Base-by-base conservation (phyloP, 768 basidiomycete genomes). In the Agaricus subrufescens region DNA sequence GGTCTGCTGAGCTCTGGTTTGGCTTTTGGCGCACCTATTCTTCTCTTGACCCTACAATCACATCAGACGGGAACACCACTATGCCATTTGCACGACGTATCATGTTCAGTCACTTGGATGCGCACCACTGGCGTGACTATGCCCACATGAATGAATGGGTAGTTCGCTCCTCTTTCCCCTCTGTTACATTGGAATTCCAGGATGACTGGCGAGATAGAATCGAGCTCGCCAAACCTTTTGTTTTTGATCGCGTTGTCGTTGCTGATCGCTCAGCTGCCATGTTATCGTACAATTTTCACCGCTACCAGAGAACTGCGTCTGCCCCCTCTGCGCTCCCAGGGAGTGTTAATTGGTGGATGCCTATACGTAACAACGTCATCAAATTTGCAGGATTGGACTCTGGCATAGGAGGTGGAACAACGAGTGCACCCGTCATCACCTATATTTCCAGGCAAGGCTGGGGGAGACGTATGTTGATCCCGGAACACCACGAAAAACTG, bases 11-110 rank as follows among this genome's bases (percentile, higher is more conserved):
- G 66, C 81, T 94, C 19, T 87, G 90, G 73, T 91, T 92, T 60
- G 94, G 94, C 40, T 82, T 95, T 62, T 96, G 94, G 94, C 81
- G 92, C 7, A 85, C 93, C 0, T 96, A 95, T 68, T 81, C 91
- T 34, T 85, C 90, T 2, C 74, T 96, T 10, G 92, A 94, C 66
- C 80, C 82, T 1, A 70, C 69, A 23, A 93, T 95, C 50, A 70
- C 83, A 2, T 61, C 80, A 0, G 71, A 77, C 45, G 93, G 91
- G 7, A 79, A 80, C 46, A 90, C 91, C 1, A 69, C 75, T 4
- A 84, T 97, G 34, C 89, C 91, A 1, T 76, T 87, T 1, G 81
- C 87, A 0, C 82, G 86, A 0, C 87, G 89, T 11, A 72, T 94
- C 61, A 69, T 92, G 61, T 94, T 97, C 71, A 76, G 84, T 45